Base-by-base conservation (phyloP, 345 rosid species). In the Populus pruinosa region DNA sequence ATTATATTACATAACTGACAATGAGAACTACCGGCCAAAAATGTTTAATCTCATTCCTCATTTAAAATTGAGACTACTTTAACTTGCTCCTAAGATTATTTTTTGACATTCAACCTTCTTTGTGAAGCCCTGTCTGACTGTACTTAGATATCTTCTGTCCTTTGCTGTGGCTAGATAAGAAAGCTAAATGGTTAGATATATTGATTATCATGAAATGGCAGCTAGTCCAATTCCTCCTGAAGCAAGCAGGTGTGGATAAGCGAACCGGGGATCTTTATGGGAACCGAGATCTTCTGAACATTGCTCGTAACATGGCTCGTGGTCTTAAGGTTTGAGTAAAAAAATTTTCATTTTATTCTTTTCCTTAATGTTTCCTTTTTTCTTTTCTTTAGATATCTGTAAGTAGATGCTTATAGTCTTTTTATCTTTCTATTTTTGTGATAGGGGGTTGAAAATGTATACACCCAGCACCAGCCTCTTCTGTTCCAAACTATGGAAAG, bases 291-390 rank as follows among this genome's bases (percentile, higher is more conserved):
- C 78, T 96, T 78, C 78, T 96, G 67, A 96, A 91, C 83, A 96
- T 96, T 86, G 99, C 99, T 67, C 96, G 98, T 56, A 96, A 96
- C 88, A 94, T 96, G 98, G 99, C 99, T 78, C 98, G 99, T 85
- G 99, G 98, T 29, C 88, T 96, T 75, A 93, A 96, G 99, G 99
- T 96, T 70, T 50, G 86, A 72, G 73, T 71, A 79, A 20, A 76
- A 8, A 10, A 35, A 17, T 55, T 6, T 77, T 29, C 64, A n/a
- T 69, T 64, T 71, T 27, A 73, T 67, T 21, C 41, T 69, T 47
- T 73, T 74, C 69, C 16, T 67, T 8, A 13, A 43, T 75, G 69
- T 76, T 68, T 50, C 38, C 27, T 29, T 23, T 59, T 59, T 53
- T 14, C 7, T 75, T 53, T 55, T 39, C 55, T 6, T 59, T 41